Evolutionary conservation across 345 rosid species (phyloP).

Genomic region (Clarkia xantiana): DNA sequence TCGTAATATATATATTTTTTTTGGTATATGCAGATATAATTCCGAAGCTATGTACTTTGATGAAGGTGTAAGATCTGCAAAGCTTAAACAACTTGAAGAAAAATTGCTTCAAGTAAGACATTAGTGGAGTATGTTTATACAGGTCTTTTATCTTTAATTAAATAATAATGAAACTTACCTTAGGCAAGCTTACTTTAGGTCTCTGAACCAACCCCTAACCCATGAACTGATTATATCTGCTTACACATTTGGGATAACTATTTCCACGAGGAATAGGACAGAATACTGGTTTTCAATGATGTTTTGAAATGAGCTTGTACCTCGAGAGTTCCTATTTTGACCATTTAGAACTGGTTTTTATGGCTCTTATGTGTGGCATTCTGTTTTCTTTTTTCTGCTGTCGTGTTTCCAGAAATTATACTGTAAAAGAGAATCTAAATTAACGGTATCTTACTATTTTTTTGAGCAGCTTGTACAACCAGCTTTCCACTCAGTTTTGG

Average conservation of each 20-base stretch:
- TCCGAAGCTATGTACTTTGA: constrained; percentile 57
- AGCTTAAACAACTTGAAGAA: constrained; percentile 33
- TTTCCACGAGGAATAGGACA: too few species aligned
- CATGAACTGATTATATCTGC: background rate
- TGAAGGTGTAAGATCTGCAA: constrained; percentile 55
- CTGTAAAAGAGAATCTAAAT: too few species aligned
- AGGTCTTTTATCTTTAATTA: too few species aligned
- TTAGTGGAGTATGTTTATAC: too few species aligned
- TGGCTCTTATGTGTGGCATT: background rate
- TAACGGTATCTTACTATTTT: background rate
- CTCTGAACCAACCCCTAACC: too few species aligned
- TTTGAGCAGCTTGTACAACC: constrained; percentile 66
- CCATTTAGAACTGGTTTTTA: background rate
- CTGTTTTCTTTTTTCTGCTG: too few species aligned
- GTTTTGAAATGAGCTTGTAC: background rate
- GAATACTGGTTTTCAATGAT: background rate
- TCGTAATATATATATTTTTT: background rate
- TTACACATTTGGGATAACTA: background rate
- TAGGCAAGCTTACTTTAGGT: too few species aligned
- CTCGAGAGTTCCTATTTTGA: too few species aligned
- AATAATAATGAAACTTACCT: too few species aligned
- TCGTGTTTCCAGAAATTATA: too few species aligned
- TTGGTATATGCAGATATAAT: constrained; percentile 30
- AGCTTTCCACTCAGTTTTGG: constrained; percentile 59
- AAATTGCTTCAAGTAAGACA: constrained; percentile 55